These are phyloP conservation scores for Zizania palustris DNA, from an alignment of 202 grass and related monocot species.

Conservation along the genomic window DNA sequence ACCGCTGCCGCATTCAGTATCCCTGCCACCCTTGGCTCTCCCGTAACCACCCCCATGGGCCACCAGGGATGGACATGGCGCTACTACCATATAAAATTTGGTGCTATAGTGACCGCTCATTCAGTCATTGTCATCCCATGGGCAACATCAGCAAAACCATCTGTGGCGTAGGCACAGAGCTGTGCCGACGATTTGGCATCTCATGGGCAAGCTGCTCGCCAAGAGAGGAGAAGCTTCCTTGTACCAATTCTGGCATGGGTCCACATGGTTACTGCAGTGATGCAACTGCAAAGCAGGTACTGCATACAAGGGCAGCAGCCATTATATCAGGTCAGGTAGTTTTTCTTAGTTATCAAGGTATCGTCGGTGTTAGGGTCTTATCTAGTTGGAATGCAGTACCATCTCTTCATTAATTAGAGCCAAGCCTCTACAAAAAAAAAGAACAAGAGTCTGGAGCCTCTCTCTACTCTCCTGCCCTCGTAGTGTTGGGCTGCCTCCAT, in stretches of 20 bases:
- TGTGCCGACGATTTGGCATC: background rate
- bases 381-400: background rate
- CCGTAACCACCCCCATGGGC: background rate
- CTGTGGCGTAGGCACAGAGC: background rate
- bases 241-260: background rate
- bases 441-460: background rate
- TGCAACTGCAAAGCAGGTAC: background rate
- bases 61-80: background rate
- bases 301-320: background rate
- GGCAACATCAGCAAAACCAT: background rate
- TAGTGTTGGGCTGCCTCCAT: background rate
- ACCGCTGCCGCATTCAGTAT: background rate
- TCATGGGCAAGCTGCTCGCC: background rate
- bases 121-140: background rate
- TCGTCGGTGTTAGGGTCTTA: background rate
- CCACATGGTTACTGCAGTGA: background rate
- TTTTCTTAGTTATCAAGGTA: background rate
- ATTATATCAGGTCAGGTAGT: background rate
- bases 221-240: background rate
- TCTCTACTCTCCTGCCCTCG: background rate
- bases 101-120: background rate
- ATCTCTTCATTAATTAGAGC: background rate
- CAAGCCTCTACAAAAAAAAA: background rate
- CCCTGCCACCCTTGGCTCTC: background rate
- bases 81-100: background rate